Percentiles rank a stretch among this genome's conserved stretches.
These are phyloP conservation scores for Tetraselmis striata DNA, from an alignment of 139 green algal species.

Conservation along the genomic window DNA sequence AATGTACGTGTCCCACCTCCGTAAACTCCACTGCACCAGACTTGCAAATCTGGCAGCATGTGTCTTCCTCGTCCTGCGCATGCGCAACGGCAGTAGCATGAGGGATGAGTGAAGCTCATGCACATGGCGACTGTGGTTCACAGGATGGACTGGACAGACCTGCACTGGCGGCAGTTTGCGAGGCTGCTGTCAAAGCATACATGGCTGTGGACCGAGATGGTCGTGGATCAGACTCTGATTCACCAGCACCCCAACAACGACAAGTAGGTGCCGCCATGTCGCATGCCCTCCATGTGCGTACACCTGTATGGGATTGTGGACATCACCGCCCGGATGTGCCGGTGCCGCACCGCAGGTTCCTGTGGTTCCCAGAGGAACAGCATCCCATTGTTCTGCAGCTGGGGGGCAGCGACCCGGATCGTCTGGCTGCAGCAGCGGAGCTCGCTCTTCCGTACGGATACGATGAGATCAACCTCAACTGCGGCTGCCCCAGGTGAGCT, in stretches of 20 bases:
- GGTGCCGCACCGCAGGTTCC: constrained; percentile 39
- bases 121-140: not conserved
- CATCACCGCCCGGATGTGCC: no score
- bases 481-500: constrained; percentile 70
- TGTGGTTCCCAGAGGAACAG: constrained; percentile 86
- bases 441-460: constrained; percentile 65
- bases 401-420: constrained; percentile 69
- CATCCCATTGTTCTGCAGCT: constrained; percentile 85
- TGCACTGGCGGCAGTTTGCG: constrained; percentile 81
- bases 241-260: constrained; percentile 47
- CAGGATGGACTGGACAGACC: constrained; percentile 89
- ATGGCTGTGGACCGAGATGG: constrained; percentile 81
- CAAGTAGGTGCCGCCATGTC: not conserved
- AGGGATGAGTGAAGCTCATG: no score
- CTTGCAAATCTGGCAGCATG: no score
- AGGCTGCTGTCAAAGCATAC: constrained; percentile 67
- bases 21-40: no score
- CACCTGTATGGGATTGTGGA: not conserved
- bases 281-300: not conserved
- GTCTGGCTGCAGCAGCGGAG: constrained; percentile 51
- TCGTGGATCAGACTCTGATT: constrained; percentile 83
- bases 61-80: no score
- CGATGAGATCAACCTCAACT: constrained; percentile 94
- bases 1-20: constrained; percentile 68
- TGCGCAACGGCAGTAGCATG: no score